Base-by-base conservation (phyloP, 2,329 filamentous ascomycete genomes). In the Macrophomina pseudophaseolina region DNA sequence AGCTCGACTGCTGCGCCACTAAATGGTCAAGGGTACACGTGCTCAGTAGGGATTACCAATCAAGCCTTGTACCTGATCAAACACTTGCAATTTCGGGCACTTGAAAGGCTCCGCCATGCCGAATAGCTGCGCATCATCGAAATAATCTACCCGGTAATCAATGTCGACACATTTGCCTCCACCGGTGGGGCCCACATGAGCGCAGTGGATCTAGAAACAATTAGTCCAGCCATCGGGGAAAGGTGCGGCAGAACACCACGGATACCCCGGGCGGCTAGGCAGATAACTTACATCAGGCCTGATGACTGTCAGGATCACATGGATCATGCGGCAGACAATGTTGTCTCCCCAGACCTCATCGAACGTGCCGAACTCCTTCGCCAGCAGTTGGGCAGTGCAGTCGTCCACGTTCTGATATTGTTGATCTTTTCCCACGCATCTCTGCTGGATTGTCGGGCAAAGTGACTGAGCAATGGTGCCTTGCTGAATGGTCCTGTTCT, bases 321-420 rank as follows among this genome's bases (percentile, higher is more conserved):
- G 81, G 48, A 82, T 79, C 7, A 72, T 75, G 2, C 80, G 72
- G 69, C 80, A 83, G 32, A 79, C 79, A 8, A 82, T 70, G 60
- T 81, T 82, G 68, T 83, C 80, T 9, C 78, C 80, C 78, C 80
- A 82, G 0, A 76, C 76, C 67, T 81, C 76, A 62, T 81, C 78
- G 64, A 80, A 82, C 38, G 70, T 78, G 1, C 80, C 80, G 64
- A 79, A 81, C 0, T 71, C 67, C 71, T 80, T 80, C 44, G 65
- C 23, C 9, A 71, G 72, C 38, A 82, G 69, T 5, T 70, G 64
- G 2, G 68, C 48, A 2, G 79, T 70, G 70, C 80, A 82, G 49
- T 80, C 69, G 0, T 73, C 71, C 46, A 74, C 66, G 62, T 70
- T 76, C 7, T 64, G 51, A 72, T 79, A 82, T 65, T 81, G 78